Base-by-base conservation (phyloP, 1,284 basidiomycete species). In the Neolentinus lepideus region DNA sequence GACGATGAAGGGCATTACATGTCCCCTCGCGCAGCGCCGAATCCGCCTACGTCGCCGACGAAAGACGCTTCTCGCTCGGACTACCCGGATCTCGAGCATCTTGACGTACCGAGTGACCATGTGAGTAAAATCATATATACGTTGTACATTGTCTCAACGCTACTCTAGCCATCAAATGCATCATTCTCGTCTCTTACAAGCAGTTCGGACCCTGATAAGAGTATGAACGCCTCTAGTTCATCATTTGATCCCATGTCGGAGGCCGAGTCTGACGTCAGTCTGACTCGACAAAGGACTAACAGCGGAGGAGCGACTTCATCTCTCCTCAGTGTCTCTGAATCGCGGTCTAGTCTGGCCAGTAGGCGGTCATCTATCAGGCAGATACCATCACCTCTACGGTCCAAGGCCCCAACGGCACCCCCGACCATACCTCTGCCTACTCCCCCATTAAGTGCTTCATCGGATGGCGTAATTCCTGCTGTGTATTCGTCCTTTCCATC, bases 351-450 rank as follows among this genome's bases (percentile, higher is more conserved):
- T 24, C 4, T 26, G 11, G 47, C 14, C 14, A 4, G 33, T 4
- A 22, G 21, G 21, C 33, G 29, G 11, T 16, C 48, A 25, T 24
- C 29, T 14, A 14, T 31, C 51, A 52, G 14, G 22, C 33, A 52
- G 4, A 21, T 52, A 6, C 33, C 51, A 26, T 31, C 51, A 3
- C 33, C 51, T 4, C 12, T 31, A 14, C 19, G 19, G 33, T 33
- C 47, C 24, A 50, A 29, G 21, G 51, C 51, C 9, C 51, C 51
- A 31, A 31, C 29, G 14, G 51, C 29, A 9, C 51, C 51, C 10
- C 51, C 51, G 26, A 33, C 11, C 26, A 52, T 52, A 24, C 51
- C 51, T 6, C 27, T 52, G 33, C 51, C 51, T 31, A 36, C 51
- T 12, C 51, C 51, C 4, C 51, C 51, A 9, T 3, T 12, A 29